Percentiles rank a stretch among this genome's conserved stretches.
Conservation (phyloP, 495 filamentous ascomycete species). For the Xylaria acuta region DNA sequence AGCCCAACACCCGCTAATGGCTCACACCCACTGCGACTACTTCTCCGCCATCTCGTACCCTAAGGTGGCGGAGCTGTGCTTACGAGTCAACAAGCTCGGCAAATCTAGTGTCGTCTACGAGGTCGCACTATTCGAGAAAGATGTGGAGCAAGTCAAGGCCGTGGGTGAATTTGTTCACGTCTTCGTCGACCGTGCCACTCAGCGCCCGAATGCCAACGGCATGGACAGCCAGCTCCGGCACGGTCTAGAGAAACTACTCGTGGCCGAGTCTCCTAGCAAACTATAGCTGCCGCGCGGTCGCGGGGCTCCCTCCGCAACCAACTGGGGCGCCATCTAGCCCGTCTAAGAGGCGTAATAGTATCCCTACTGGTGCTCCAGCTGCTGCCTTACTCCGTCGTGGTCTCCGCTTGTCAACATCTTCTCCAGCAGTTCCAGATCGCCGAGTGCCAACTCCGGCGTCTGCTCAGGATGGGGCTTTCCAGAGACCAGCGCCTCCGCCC, state of each 20-base stretch:
- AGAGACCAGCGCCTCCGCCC: constrained; percentile 62
- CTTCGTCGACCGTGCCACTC: constrained; percentile 77
- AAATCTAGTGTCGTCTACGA: constrained; percentile 93
- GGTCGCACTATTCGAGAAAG: constrained; percentile 82
- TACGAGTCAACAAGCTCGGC: constrained; percentile 83
- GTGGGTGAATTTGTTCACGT: constrained; percentile 91
- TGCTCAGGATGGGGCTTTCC: constrained; percentile 61
- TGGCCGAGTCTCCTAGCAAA: constrained; percentile 32
- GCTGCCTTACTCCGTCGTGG: constrained; percentile 55
- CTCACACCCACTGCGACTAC: constrained; percentile 82
- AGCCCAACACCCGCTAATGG: constrained; percentile 79
- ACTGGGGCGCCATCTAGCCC: background rate
- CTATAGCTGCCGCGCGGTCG: constrained; percentile 25
- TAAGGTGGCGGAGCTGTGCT: constrained; percentile 76
- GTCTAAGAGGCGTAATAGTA: constrained; percentile 21
- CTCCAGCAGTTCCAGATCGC: constrained; percentile 73
- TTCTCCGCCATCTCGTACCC: constrained; percentile 86
- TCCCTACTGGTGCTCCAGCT: constrained; percentile 41
- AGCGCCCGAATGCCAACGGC: constrained; percentile 66
- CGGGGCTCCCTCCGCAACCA: background rate
- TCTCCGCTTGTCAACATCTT: constrained; percentile 70
- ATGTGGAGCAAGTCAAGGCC: constrained; percentile 75
- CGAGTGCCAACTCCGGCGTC: constrained; percentile 69
- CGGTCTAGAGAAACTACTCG: constrained; percentile 57
- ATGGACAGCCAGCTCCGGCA: constrained; percentile 60